A percentile compares a stretch with the other conserved stretches of the same genome.
Evolutionary conservation across 306 rosid genomes (phyloP).

Genomic region (Dryas drummondii): DNA sequence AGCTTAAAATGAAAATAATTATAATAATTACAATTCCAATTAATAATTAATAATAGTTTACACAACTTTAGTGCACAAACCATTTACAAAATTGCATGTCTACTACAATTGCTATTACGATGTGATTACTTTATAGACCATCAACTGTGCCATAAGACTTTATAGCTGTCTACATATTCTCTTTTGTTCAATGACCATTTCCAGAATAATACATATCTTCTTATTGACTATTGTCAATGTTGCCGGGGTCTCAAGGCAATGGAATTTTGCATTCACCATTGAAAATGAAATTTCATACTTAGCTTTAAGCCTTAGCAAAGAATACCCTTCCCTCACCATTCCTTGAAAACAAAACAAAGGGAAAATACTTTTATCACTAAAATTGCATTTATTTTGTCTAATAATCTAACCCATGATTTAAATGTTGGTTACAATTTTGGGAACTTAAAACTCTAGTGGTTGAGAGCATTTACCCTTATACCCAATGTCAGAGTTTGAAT

Average conservation of each 20-base stretch:
- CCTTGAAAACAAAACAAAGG: too few relatives aligned
- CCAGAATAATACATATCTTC: not conserved
- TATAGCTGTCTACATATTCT: not conserved
- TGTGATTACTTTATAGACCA: not conserved
- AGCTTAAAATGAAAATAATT: not conserved
- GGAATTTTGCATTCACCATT: not conserved
- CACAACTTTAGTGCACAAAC: not conserved
- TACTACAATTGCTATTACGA: too few relatives aligned
- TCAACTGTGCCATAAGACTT: not conserved
- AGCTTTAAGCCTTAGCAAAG: not conserved
- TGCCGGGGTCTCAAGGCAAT: not conserved
- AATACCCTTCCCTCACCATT: not conserved
- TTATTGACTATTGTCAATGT: slow-evolving; percentile 12
- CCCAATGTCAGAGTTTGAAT: too few relatives aligned
- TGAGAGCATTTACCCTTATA: too few relatives aligned
- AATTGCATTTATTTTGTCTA: too few relatives aligned
- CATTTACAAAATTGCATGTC: too few relatives aligned
- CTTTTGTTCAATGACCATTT: not conserved
- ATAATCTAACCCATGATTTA: too few relatives aligned
- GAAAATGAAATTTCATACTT: not conserved
- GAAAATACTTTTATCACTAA: too few relatives aligned
- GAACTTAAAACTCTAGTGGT: too few relatives aligned
- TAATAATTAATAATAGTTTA: not conserved
- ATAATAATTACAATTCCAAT: not conserved
- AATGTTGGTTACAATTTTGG: too few relatives aligned